phyloP scores from a whole-genome alignment of 2,329 filamentous ascomycete species.

The Fusarium heterosporum region DNA sequence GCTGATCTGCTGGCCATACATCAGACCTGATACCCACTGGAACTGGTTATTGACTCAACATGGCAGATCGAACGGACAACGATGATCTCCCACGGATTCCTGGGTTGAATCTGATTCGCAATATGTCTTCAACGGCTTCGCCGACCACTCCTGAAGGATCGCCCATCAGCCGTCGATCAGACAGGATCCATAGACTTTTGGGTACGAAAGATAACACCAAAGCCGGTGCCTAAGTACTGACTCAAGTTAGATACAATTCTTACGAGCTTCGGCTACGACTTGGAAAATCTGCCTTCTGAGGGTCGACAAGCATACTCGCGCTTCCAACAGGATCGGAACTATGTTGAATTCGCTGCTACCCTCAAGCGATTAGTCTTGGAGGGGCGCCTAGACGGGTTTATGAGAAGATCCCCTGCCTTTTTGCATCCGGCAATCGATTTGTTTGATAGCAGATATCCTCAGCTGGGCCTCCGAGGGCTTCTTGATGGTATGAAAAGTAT shows the following conservation, averaged over 20 bases:
- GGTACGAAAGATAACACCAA: background rate
- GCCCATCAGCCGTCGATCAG: background rate
- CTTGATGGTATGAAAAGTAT: slow-evolving; percentile 24
- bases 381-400: slow-evolving; percentile 37
- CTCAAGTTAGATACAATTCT: slow-evolving; percentile 21
- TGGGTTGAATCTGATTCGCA: background rate
- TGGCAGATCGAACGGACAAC: slow-evolving; percentile 24
- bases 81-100: background rate
- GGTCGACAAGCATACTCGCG: slow-evolving; percentile 19
- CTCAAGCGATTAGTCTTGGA: slow-evolving; percentile 31
- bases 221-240: slow-evolving; percentile 4
- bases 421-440: slow-evolving; percentile 28
- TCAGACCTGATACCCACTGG: background rate
- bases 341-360: slow-evolving; percentile 9
- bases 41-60: background rate
- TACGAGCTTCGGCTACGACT: slow-evolving; percentile 16
- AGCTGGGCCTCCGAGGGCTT: slow-evolving; percentile 19
- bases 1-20: background rate
- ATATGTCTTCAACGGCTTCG: background rate
- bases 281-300: slow-evolving; percentile 29
- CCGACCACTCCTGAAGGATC: background rate
- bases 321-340: slow-evolving; percentile 20
- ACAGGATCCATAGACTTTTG: slow-evolving; percentile 17
- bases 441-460: slow-evolving; percentile 38
- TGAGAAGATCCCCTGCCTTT: slow-evolving; percentile 28